Evolutionary conservation across 2,329 filamentous ascomycete genomes (phyloP), one percentile per base, ranked within the genome.

Genomic region (Aspergillus brasiliensis): DNA sequence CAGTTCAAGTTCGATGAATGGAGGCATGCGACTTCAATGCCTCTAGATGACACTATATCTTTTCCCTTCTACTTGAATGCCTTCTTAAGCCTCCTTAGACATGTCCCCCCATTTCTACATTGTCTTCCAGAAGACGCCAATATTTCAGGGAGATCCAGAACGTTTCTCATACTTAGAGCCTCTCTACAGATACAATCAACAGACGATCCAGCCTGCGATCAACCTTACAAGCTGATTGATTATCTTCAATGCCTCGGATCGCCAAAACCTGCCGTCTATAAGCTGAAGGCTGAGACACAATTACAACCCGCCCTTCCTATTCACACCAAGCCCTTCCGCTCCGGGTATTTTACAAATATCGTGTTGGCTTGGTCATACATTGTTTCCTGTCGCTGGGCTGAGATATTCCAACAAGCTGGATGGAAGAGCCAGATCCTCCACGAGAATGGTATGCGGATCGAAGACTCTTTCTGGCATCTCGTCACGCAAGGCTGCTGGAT

Each of bases 321-420:
- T 53, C 58, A 5, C 34, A 17, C 21, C 8, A 46, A 38, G 1
- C n/a, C 46, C 46, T 6, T 57, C 31, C 38, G 40, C 28, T 37
- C 53, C 15, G 49, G 61, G 1, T 60, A 62, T 38, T 56, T 57
- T 6, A 63, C 48, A 6, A 64, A 28, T 11, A 63, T 65, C 23
- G 46, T 53, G 40, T 21, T 64, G 15, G 64, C 65, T 27, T 66
- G 65, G 64, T 67, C 60, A 5, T 67, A 67, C n/a, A 65, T 67
- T 2, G 52, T 67, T 23, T 67, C 64, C 31, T 62, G 59, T 21
- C 65, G 65, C n/a, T 67, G 64, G 65, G 59, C 65, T 28, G 64
- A 67, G 23, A 64, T 66, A 40, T 52, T 65, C 25, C 61, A 64
- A 21, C 53, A 11, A 3, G 65, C 61, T 17, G 66, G 65, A 1